Percentiles rank a stretch among this genome's conserved stretches.
Evolutionary conservation across 2,329 filamentous ascomycete genomes (phyloP).

Genomic region (Neonectria ditissima): DNA sequence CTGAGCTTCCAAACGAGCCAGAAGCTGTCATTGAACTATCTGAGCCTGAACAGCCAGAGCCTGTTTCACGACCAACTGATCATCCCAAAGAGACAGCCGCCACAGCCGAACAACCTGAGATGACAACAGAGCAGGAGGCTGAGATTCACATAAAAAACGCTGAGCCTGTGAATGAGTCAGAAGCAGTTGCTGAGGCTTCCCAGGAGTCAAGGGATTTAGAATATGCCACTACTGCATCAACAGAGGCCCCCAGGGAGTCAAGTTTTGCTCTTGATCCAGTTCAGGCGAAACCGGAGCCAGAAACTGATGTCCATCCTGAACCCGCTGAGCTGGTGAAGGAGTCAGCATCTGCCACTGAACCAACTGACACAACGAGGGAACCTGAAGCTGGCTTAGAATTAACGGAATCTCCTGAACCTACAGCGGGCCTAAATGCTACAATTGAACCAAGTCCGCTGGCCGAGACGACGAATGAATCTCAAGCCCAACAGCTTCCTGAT

Average conservation of each 20-base stretch:
- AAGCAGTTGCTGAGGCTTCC: background rate
- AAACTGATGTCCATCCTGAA: background rate
- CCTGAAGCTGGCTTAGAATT: slow-evolving; percentile 9
- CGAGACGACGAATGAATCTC: background rate
- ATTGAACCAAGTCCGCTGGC: background rate
- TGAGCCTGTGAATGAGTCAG: background rate
- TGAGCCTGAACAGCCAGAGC: background rate
- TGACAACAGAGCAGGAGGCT: background rate
- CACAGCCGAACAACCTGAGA: background rate
- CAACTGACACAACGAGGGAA: background rate
- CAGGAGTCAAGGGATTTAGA: background rate
- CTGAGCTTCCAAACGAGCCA: background rate
- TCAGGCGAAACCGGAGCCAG: background rate
- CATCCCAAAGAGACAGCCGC: background rate
- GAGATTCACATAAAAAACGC: background rate
- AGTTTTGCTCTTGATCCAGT: background rate
- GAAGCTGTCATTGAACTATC: too few relatives aligned
- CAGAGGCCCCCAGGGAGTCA: background rate
- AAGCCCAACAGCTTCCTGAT: background rate
- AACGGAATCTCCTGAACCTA: background rate
- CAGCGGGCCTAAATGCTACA: background rate
- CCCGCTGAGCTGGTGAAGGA: background rate
- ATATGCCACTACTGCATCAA: background rate
- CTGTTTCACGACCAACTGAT: background rate
- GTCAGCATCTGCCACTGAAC: background rate